A percentile compares a stretch with the other conserved stretches of the same genome.
Evolutionary conservation across 345 rosid genomes (phyloP).

Genomic region (Eucalyptus viminalis): DNA sequence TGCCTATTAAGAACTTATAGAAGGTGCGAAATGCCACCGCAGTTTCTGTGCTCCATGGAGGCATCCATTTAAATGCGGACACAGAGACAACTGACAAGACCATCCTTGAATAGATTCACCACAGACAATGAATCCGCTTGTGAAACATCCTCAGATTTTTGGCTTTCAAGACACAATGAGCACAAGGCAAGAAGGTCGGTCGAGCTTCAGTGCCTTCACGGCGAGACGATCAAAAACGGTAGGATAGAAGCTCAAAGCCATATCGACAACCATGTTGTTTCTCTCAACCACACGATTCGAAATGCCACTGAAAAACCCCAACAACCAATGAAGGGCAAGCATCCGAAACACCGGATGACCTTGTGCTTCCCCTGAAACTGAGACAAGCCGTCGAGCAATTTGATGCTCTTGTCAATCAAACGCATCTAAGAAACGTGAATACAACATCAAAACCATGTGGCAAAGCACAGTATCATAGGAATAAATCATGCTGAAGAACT

Average conservation of each 20-base stretch:
- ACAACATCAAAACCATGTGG: constrained; percentile 65
- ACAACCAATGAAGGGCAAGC: constrained; percentile 79
- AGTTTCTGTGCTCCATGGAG: constrained; percentile 88
- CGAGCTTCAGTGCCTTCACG: constrained; percentile 79
- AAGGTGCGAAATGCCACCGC: constrained; percentile 77
- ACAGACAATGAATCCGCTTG: constrained; percentile 16
- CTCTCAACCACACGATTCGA: constrained; percentile 20
- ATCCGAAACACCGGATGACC: constrained; percentile 60
- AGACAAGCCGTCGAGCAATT: constrained; percentile 51
- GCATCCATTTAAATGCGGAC: constrained; percentile 85
- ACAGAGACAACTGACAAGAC: constrained; percentile 68
- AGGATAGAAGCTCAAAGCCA: constrained; percentile 62
- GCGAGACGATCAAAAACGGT: constrained; percentile 86
- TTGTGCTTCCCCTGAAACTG: constrained; percentile 60
- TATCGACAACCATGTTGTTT: constrained; percentile 34
- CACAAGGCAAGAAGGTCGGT: constrained; percentile 52
- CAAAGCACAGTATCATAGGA: constrained; percentile 67
- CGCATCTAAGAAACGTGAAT: constrained; percentile 44
- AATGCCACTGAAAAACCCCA: constrained; percentile 53
- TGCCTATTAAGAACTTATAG: constrained; percentile 75
- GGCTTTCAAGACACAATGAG: constrained; percentile 27
- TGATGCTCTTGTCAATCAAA: constrained; percentile 76
- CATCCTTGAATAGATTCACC: constrained; percentile 45
- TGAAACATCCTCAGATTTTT: constrained; percentile 5
- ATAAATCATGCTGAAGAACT: constrained; percentile 78